Base-by-base conservation (phyloP, 345 rosid species). In the Salix brachista region DNA sequence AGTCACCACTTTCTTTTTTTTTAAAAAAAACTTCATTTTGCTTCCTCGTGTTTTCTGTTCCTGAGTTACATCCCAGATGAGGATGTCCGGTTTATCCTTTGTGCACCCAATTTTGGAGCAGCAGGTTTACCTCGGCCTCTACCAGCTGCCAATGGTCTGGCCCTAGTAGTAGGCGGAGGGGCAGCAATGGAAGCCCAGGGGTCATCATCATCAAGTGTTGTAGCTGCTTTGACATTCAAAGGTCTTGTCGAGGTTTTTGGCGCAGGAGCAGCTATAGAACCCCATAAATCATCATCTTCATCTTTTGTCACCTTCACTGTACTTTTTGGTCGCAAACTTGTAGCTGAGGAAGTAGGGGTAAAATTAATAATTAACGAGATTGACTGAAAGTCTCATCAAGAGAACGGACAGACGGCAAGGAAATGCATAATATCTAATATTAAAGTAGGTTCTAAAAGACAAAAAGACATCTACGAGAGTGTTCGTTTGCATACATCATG, bases 101-200 rank as follows among this genome's bases (percentile, higher is more conserved):
- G 99, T 5, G 98, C 99, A 9, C 98, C 97, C 34, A 96, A 82
- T 85, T 77, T 96, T 41, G 83, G 84, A 75, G 94, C 90, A 48
- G 87, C 85, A 2, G 94, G 88, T 85, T 91, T 93, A 56, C 88
- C 98, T 78, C 97, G 86, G 66, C 94, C 96, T 65, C 93, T 87
- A 71, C 92, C 87, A 54, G 94, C 85, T 21, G 94, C 80, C 65
- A 91, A 78, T 67, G 97, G 96, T 81, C 87, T 96, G 6, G 87
- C 97, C 54, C 83, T 86, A 21, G 95, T 93, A 60, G 95, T 87
- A 18, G 99, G 99, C 64, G 88, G 82, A 30, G 99, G 98, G 82
- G 99, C 98, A 62, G 99, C 99, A 58, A 93, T 92, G 60, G 98
- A 88, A 46, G 97, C 92, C 98, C 98, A 96, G 4, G 97, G 97